Evolutionary conservation across 139 green algal genomes (phyloP).

Genomic region (Tetradesmus lagerheimii): DNA sequence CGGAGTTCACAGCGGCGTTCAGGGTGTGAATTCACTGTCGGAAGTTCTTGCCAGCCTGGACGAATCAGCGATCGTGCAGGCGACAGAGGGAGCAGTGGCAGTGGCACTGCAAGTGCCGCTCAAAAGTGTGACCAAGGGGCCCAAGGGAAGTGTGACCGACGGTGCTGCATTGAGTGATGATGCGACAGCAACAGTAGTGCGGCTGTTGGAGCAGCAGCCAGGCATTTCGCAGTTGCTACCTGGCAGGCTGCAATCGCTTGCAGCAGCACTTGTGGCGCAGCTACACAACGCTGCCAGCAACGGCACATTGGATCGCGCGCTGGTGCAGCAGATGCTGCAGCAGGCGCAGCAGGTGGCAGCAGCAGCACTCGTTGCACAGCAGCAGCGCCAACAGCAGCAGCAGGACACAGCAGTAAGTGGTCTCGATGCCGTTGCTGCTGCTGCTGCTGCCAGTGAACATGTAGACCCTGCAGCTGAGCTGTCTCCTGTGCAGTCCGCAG

Average conservation of each 20-base stretch:
- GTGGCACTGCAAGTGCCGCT: neutral
- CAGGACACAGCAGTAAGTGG: neutral
- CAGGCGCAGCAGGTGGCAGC: constrained; percentile 31
- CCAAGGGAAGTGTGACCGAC: neutral
- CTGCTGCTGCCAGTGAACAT: neutral
- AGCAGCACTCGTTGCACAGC: neutral
- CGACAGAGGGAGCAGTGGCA: constrained; percentile 29
- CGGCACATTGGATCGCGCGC: neutral
- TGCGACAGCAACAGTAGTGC: neutral
- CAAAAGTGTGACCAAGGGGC: neutral
- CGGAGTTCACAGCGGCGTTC: neutral
- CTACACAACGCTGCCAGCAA: neutral
- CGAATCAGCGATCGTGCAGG: constrained; percentile 23
- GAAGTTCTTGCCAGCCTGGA: constrained; percentile 14
- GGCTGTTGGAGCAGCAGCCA: constrained; percentile 14
- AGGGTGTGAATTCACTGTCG: neutral
- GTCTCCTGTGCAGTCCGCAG: neutral
- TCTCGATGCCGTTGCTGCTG: neutral
- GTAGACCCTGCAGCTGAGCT: constrained; percentile 14
- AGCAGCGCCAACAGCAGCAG: neutral
- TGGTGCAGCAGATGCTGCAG: constrained; percentile 36
- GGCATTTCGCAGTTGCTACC: neutral
- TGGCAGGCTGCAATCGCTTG: neutral
- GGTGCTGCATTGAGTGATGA: neutral
- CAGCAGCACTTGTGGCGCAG: neutral